These are phyloP conservation scores for Pythium volutum DNA, from an alignment of 352 stramenopile genomes.

Conservation along the genomic window DNA sequence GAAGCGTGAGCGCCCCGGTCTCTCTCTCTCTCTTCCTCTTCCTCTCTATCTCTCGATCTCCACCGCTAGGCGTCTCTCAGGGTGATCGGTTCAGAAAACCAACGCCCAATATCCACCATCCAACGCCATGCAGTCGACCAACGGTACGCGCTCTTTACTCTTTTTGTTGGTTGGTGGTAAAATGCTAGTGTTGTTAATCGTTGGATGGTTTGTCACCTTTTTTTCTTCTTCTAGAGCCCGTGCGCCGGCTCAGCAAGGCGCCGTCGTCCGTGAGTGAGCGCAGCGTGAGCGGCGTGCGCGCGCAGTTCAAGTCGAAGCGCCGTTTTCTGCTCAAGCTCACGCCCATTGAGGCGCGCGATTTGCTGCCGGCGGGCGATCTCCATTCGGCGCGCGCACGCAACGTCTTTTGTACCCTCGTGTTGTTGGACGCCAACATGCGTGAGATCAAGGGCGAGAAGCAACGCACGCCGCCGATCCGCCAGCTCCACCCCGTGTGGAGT, in stretches of 20 bases:
- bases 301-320: slow-evolving; percentile 62
- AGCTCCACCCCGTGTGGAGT: slow-evolving; percentile 74
- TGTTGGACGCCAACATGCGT: slow-evolving; percentile 78
- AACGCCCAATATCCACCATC: too few species aligned
- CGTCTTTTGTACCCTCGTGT: slow-evolving; percentile 79
- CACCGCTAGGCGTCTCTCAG: too few species aligned
- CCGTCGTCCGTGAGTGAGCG: slow-evolving; percentile 19
- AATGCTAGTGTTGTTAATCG: not conserved
- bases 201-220: not conserved
- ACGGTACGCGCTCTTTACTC: not conserved
- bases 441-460: slow-evolving; percentile 89
- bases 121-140: not conserved
- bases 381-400: slow-evolving; percentile 52
- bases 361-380: slow-evolving; percentile 61
- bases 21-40: not conserved
- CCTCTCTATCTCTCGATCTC: not conserved
- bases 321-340: slow-evolving; percentile 84
- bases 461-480: slow-evolving; percentile 62
- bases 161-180: slow-evolving; percentile 3
- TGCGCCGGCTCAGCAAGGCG: slow-evolving; percentile 16
- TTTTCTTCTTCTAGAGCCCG: slow-evolving; percentile 8
- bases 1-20: too few species aligned
- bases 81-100: too few species aligned
- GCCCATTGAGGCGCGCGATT: slow-evolving; percentile 73
- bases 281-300: slow-evolving; percentile 10